Evolutionary conservation across 164 flowering plant genomes (phyloP), one percentile per base, ranked within the genome.

Genomic region (Tetracentron sinense): DNA sequence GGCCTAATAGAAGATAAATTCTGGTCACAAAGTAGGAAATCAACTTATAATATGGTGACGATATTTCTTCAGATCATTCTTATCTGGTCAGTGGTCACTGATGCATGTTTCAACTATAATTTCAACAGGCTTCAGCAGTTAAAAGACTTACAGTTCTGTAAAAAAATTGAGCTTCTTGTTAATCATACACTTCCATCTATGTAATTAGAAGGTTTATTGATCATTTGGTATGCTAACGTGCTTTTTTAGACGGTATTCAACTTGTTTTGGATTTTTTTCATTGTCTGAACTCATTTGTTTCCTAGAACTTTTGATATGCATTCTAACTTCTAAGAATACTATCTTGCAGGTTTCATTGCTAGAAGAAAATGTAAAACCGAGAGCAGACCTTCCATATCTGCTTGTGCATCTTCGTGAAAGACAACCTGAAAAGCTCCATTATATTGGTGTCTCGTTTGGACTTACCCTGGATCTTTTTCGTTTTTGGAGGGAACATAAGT

Each of bases 381-480:
- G 89, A 72, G 56, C 78, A 25, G 68, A 90, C 56, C 96, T 95
- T 53, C 99, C 99, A 21, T 94, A 75, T 66, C 75, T 95, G 69
- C 83, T 95, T 30, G 95, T 82, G 50, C 89, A 81, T 81, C 92
- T 92, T 67, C 83, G 74, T 66, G 98, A 95, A 69, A 72, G 99
- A 22, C 77, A 63, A 42, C 92, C 98, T 23, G 99, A 95, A 65
- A 90, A 78, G 71, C 96, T 95, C 54, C 96, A 95, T 69, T 95
- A 87, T 51, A 49, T 95, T 75, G 97, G 96, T 74, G 99, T 92
- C 60, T 95, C 99, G 21, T 95, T 92, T 79, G 99, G 99, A 56
- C 85, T 95, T n/a, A 95, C 98, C 8, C 74, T 72, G 64, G 94
- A 85, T 72, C 91, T 95, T 31, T 85, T 85, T 54, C 85, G 92